Base-by-base conservation (phyloP, 2,329 filamentous ascomycete genomes). In the Reticulascus tulasneorum region DNA sequence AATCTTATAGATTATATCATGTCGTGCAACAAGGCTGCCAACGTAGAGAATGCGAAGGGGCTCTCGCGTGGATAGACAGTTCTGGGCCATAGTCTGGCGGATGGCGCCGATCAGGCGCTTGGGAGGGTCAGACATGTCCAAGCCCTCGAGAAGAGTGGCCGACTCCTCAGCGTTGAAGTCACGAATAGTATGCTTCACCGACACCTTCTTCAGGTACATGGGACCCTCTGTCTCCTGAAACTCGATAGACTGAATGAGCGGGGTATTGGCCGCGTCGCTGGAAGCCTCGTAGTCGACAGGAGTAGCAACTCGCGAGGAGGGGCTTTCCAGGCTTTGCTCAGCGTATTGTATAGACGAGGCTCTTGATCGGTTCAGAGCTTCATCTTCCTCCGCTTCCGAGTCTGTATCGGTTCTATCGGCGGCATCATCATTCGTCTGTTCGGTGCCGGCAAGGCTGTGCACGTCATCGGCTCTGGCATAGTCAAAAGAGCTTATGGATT, bases 401-500 rank as follows among this genome's bases (percentile, higher is more conserved):
- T 40, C 40, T 23, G 40, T 38, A 15, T 38, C 45, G 5, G 40
- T 40, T 10, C 26, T 37, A 19, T 40, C 38, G 23, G 27, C 22
- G 23, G 36, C 27, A 27, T 69, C 67, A 35, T 70, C 68, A 29
- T 64, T 62, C 18, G 66, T 69, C 20, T 63, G 59, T 38, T 75
- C 69, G 19, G 71, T 72, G 12, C 63, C 71, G 38, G 66, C 56
- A 28, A 75, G 55, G 47, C 71, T 76, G 31, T 73, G 69, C 6
- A 73, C 63, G 41, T 77, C 73, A 35, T 75, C 72, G 19, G 69
- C 58, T 15, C 63, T 66, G 26, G 66, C 61, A 25, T 63, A 64
- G 34, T 72, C 68, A 36, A 73, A 63, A 7, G 72, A 75, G 43
- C 65, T 63, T 20, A 71, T 58, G n/a, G 71, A 75, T 45, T 69